Base-by-base conservation (phyloP, 352 stramenopile species). In the Phytophthora sojae region DNA sequence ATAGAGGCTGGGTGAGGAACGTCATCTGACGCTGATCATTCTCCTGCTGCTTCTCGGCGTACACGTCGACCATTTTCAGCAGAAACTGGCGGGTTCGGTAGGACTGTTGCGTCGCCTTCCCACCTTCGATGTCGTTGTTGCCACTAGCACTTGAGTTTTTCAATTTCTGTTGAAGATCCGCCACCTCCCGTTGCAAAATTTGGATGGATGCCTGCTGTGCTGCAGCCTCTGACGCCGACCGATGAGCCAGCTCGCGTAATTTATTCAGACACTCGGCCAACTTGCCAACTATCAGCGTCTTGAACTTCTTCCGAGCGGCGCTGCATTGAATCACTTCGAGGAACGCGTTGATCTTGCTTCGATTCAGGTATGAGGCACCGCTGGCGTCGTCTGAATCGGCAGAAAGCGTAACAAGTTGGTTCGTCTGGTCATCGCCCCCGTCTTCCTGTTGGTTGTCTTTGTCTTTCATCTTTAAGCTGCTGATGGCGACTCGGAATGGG, bases 281-380 rank as follows among this genome's bases (percentile, higher is more conserved):
- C 49, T 86, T 86, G 9, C 71, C 66, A 17, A 89, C 67, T 2
- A 86, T 42, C 12, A 89, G 71, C 5, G 71, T 64, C 47, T 88
- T 88, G 65, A 80, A 82, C 57, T 85, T 86, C 15, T 59, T 75
- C 23, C 77, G 59, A 4, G 73, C 70, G 12, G 79, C 73, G 45
- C 71, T 75, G n/a, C 79, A 72, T 67, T 91, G 83, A 12, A 82
- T 73, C 26, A 88, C 77, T 50, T 87, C 68, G 1, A 91, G 69
- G 58, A 89, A 91, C 23, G 73, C 69, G 23, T 89, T 89, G 63
- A 89, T 86, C 60, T 91, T 91, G 52, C 70, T 81, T 15, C 83
- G 83, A 64, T 88, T 89, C 35, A 91, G 71, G 50, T 87, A 91
- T 14, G 79, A 69, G 6, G 63, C 71, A 2, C 81, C 83, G 56